These are phyloP conservation scores for Diaporthe aspalathi DNA, from an alignment of 2,329 filamentous ascomycete species.

Conservation along the genomic window DNA sequence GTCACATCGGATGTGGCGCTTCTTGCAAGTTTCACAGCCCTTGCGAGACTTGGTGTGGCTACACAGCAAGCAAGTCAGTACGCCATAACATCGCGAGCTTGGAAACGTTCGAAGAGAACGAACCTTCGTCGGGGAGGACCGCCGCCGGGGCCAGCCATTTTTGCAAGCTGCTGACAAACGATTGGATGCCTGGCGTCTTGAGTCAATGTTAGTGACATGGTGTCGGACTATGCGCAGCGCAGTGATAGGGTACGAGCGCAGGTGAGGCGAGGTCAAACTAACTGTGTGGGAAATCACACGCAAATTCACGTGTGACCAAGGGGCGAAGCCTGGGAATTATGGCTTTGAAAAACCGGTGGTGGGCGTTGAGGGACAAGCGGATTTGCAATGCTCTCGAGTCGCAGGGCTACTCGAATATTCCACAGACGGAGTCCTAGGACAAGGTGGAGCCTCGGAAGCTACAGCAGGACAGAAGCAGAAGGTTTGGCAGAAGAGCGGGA, in stretches of 20 bases:
- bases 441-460: conserved; percentile 37
- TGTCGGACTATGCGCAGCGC: too few relatives aligned
- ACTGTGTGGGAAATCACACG: conserved; percentile 39
- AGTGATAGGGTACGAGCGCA: neutral
- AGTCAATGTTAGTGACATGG: neutral
- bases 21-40: conserved; percentile 98
- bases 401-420: conserved; percentile 24
- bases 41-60: conserved; percentile 99
- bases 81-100: conserved; percentile 10
- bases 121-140: conserved; percentile 83
- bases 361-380: neutral
- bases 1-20: conserved; percentile 96
- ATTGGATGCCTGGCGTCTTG: neutral
- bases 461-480: conserved; percentile 26
- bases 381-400: conserved; percentile 41
- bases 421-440: conserved; percentile 44
- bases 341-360: neutral
- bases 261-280: conserved; percentile 38
- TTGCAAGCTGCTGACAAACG: conserved; percentile 42
- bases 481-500: conserved; percentile 19
- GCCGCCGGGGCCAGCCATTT: conserved; percentile 94
- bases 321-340: conserved; percentile 29
- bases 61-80: conserved; percentile 43
- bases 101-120: conserved; percentile 43
- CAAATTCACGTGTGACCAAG: conserved; percentile 18